These are phyloP conservation scores for Globisporangium emineosum DNA, from an alignment of 352 stramenopile genomes.

Conservation along the genomic window DNA sequence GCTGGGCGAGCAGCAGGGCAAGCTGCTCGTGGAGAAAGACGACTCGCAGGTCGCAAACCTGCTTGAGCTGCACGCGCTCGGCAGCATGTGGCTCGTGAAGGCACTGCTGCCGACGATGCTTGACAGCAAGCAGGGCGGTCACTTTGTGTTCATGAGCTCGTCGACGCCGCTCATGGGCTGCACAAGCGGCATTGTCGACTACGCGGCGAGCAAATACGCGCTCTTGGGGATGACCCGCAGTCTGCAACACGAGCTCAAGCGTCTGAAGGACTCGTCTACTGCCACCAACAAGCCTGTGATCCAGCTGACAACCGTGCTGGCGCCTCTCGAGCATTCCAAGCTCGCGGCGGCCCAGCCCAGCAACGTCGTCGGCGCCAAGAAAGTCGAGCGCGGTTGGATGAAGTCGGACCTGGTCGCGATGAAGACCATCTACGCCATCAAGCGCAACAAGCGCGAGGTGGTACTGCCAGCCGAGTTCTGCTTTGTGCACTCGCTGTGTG, in stretches of 20 bases:
- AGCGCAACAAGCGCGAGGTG: constrained; percentile 17
- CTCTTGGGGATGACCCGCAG: constrained; percentile 13
- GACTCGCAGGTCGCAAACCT: neutral
- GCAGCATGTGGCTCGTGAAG: constrained; percentile 18
- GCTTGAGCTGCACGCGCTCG: constrained; percentile 10
- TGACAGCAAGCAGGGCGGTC: constrained; percentile 11
- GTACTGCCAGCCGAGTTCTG: constrained; percentile 12
- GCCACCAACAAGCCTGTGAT: neutral
- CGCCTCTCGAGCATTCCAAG: constrained; percentile 16
- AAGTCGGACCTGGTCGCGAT: constrained; percentile 10
- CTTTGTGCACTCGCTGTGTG: constrained; percentile 10
- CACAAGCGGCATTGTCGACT: constrained; percentile 13
- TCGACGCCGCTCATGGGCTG: constrained; percentile 9
- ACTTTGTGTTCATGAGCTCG: constrained; percentile 22
- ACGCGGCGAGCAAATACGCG: constrained; percentile 18
- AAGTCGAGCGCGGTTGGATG: constrained; percentile 17
- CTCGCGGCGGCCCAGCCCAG: neutral
- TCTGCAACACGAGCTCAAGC: constrained; percentile 15
- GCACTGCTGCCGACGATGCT: constrained; percentile 13
- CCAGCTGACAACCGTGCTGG: constrained; percentile 14
- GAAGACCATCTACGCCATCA: constrained; percentile 16
- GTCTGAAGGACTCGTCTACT: neutral
- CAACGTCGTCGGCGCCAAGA: neutral
- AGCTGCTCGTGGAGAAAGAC: constrained; percentile 6
- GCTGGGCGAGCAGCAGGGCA: neutral